Evolutionary conservation across 2,329 filamentous ascomycete genomes (phyloP), one percentile per base, ranked within the genome.

Genomic region (Botryosphaeria dothidea): DNA sequence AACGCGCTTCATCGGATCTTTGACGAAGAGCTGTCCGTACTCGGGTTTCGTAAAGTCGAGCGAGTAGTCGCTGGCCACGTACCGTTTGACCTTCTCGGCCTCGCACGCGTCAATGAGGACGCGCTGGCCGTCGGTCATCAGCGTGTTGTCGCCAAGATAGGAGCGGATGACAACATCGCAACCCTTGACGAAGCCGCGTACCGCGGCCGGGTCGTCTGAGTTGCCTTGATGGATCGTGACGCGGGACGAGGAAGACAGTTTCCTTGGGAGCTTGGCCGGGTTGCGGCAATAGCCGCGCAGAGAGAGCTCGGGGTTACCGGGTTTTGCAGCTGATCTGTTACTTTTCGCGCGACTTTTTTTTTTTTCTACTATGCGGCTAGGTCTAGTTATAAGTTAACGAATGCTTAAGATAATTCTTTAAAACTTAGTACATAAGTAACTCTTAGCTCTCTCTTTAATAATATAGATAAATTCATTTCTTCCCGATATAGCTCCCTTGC

Each of bases 61-160:
- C 0, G 72, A 66, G 67, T 71, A 82, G 69, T 82, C 80, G 38
- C 75, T 76, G 2, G 79, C 78, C 8, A 82, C 68, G 66, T 80
- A 82, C 1, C 79, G 72, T 19, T 73, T 67, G 6, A 81, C 78
- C 0, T 69, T 67, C 2, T 70, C 72, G 2, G 65, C 70, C 1
- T 75, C 75, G 65, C 78, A 80, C 1, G 76, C 74, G 65, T 82
- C 79, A 36, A 82, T 76, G 5, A 82, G 73, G 0, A 70, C 46
- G 58, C 80, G 80, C 65, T 82, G 80, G 0, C 79, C 79, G 1
- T 78, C 72, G 1, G 75, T 64, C 80, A 81, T 82, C 41, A 81
- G 66, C 8, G 71, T 67, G 19, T 74, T 63, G 61, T 75, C 71
- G 17, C 79, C 79, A 0, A 80, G 71, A 64, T 82, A 81, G 65